Percentiles rank a stretch among this genome's conserved stretches.
These are phyloP conservation scores for Nymphaea thermarum DNA, from an alignment of 164 flowering plant species.

Conservation along the genomic window DNA sequence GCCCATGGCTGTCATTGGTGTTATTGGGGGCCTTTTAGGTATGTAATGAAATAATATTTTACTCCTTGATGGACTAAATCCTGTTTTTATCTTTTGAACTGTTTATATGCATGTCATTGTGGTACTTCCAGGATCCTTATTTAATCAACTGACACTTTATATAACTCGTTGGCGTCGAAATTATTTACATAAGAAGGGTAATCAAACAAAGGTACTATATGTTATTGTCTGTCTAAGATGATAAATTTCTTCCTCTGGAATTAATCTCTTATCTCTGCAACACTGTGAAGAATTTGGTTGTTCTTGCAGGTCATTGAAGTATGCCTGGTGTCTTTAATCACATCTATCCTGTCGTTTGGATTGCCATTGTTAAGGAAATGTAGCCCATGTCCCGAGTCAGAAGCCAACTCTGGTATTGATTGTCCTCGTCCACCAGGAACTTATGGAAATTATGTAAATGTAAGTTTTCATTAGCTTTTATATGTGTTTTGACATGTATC, in stretches of 20 bases:
- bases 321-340: conserved; percentile 71
- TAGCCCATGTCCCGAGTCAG: conserved; percentile 80
- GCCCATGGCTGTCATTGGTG: conserved; percentile 98
- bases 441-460: conserved; percentile 97
- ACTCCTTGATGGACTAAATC: neutral
- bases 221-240: neutral
- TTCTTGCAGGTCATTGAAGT: conserved; percentile 71
- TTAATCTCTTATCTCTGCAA: neutral
- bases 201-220: conserved; percentile 53
- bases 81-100: neutral
- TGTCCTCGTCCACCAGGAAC: conserved; percentile 95
- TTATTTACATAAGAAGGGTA: conserved; percentile 84
- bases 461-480: conserved; percentile 21
- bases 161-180: conserved; percentile 79
- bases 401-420: conserved; percentile 49
- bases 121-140: conserved; percentile 65
- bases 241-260: neutral
- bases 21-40: conserved; percentile 98
- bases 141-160: conserved; percentile 86
- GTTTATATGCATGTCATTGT: neutral
- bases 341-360: conserved; percentile 83
- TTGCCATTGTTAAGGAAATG: conserved; percentile 84
- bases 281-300: neutral
- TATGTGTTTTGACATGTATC: too few relatives aligned
- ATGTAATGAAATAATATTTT: conserved; percentile 9